Percentiles rank a stretch among this genome's conserved stretches.
phyloP scores from a whole-genome alignment of 2,329 filamentous ascomycete genomes.

The Aspergillus sp. region DNA sequence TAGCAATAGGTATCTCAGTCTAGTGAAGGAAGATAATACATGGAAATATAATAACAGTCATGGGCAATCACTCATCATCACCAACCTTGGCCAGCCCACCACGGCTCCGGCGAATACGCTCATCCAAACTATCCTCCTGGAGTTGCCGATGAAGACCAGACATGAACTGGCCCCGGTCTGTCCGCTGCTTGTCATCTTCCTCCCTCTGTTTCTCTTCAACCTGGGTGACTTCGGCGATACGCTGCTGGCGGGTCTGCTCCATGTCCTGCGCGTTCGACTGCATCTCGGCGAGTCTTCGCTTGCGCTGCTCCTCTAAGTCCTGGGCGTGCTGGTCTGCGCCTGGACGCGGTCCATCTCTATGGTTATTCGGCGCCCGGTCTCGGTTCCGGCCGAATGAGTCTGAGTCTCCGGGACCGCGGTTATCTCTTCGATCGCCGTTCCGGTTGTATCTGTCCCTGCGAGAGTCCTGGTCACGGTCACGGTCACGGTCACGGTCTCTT shows the following conservation, averaged over 20 bases:
- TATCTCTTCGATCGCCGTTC: constrained; percentile 18
- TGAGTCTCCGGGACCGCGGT: constrained; percentile 21
- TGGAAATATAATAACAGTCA: background rate
- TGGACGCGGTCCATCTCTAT: background rate
- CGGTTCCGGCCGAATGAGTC: constrained; percentile 20
- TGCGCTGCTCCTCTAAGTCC: constrained; percentile 32
- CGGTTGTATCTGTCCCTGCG: constrained; percentile 17
- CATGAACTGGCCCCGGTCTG: constrained; percentile 37
- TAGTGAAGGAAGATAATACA: constrained; percentile 1
- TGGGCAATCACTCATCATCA: constrained; percentile 17
- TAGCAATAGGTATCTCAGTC: background rate
- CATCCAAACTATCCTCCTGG: constrained; percentile 36
- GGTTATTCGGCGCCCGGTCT: constrained; percentile 13
- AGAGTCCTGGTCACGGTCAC: constrained; percentile 3
- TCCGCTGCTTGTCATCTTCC: constrained; percentile 58
- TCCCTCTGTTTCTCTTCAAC: constrained; percentile 65
- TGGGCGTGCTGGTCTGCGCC: constrained; percentile 21
- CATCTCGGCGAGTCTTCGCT: constrained; percentile 67
- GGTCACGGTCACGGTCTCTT: constrained; percentile 11
- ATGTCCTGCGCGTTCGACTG: constrained; percentile 68
- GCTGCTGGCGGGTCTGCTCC: constrained; percentile 67
- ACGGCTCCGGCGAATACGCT: constrained; percentile 34
- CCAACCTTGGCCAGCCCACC: constrained; percentile 30
- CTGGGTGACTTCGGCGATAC: constrained; percentile 66
- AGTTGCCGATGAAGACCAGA: constrained; percentile 33